Base-by-base conservation (phyloP, 192 early-diverging fungal species). In the Oehlia diaphana region DNA sequence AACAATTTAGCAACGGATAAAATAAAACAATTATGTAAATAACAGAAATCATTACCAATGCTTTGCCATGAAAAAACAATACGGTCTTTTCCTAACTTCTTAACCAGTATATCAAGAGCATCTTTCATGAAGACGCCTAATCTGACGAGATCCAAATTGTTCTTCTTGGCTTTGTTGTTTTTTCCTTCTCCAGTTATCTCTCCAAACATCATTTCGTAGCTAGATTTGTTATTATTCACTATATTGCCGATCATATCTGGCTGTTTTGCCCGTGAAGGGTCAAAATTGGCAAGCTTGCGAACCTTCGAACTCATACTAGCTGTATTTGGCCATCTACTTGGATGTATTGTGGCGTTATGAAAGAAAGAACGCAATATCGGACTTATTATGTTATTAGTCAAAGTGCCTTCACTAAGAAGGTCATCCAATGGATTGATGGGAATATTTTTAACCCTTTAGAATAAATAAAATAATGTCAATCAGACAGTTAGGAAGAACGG, bases 111-210 rank as follows among this genome's bases (percentile, higher is more conserved):
- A 31, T 78, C 78, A 1, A 79, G 44, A 4, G 69, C 78, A 50
- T 79, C 78, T 61, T 79, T 79, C 35, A 79, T 79, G 39, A 79
- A 79, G n/a, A 79, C 12, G 3, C 78, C 78, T 26, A 79, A 21
- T 12, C 68, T 37, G 0, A 71, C 61, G 3, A 79, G 42, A 79
- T 79, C 78, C 10, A 79, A 28, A 39, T 21, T 73, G 21, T 79
- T 79, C 31, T 79, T 79, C 69, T 72, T 79, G 0, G 7, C 0
- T 8, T 50, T 79, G 6, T 79, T 79, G 37, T 79, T 79, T 28
- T 64, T 72, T 3, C 68, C 78, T 50, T 72, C 78, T 9, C 67
- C 68, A 0, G 68, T 79, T 2, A 71, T 50, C 35, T 79, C 47
- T 3, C 78, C 78, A 53, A 79, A 79, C 77, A 79, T 79, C 31